These are phyloP conservation scores for Aphanomyces astaci DNA, from an alignment of 352 stramenopile genomes.

Conservation along the genomic window DNA sequence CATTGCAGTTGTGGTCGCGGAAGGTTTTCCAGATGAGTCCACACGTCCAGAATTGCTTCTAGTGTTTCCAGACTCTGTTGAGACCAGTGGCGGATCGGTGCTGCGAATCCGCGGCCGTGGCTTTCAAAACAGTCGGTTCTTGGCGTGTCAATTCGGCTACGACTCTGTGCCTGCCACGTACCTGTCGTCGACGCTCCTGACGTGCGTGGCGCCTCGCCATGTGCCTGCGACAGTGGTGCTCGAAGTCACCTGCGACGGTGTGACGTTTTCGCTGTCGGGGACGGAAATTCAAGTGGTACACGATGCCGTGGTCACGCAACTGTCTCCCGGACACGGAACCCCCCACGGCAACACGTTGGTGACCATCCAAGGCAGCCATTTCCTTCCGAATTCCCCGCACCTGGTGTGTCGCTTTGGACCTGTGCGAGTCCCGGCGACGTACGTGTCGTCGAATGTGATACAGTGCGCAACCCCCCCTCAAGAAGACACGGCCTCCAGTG, in stretches of 20 bases:
- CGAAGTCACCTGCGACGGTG: conserved; percentile 74
- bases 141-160: conserved; percentile 82
- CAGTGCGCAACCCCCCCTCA: conserved; percentile 55
- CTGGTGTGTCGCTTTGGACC: conserved; percentile 78
- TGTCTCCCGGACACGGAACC: conserved; percentile 63
- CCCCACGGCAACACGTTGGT: conserved; percentile 70
- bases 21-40: no score
- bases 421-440: conserved; percentile 40
- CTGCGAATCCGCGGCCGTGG: conserved; percentile 65
- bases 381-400: conserved; percentile 36
- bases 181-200: conserved; percentile 36
- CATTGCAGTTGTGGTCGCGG: no score
- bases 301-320: conserved; percentile 55
- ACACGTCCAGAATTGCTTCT: conserved; percentile 1
- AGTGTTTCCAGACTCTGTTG: conserved; percentile 8
- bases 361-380: conserved; percentile 78
- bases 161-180: conserved; percentile 40
- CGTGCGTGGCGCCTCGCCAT: conserved; percentile 55
- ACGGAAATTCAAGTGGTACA: conserved; percentile 63
- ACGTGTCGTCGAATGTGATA: conserved; percentile 59
- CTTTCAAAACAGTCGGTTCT: conserved; percentile 62
- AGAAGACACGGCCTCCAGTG: conserved; percentile 28
- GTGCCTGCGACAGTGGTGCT: conserved; percentile 49
- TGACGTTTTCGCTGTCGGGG: conserved; percentile 47
- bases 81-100: conserved; percentile 41